A percentile compares a stretch with the other conserved stretches of the same genome.
These are phyloP conservation scores for Penicillium samsonianum DNA, from an alignment of 495 filamentous ascomycete species.

Conservation along the genomic window DNA sequence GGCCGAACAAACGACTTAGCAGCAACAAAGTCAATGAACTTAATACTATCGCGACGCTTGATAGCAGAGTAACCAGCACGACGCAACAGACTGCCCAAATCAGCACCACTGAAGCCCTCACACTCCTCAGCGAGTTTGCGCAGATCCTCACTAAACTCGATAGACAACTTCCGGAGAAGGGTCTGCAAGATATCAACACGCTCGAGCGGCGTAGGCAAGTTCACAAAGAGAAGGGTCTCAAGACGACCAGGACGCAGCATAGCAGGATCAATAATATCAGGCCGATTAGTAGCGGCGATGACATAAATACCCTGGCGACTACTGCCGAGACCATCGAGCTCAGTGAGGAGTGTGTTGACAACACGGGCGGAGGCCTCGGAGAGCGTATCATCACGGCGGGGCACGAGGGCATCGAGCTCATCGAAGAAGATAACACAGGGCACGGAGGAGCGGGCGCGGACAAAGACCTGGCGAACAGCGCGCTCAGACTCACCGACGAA, in stretches of 20 bases:
- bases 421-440: conserved; percentile 98
- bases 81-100: conserved; percentile 75
- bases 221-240: conserved; percentile 87
- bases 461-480: conserved; percentile 89
- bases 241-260: conserved; percentile 92
- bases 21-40: conserved; percentile 72
- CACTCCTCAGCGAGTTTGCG: conserved; percentile 68
- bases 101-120: conserved; percentile 87
- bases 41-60: conserved; percentile 60
- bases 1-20: conserved; percentile 72
- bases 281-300: conserved; percentile 90
- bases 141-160: conserved; percentile 47
- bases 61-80: conserved; percentile 78
- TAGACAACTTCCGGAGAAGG: conserved; percentile 65
- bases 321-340: conserved; percentile 80
- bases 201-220: conserved; percentile 76
- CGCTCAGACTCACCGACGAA: conserved; percentile 95
- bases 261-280: conserved; percentile 94
- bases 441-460: conserved; percentile 78
- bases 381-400: conserved; percentile 75
- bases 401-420: conserved; percentile 90
- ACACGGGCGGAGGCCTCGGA: conserved; percentile 84
- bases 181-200: conserved; percentile 84
- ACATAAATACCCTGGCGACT: conserved; percentile 88
- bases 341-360: conserved; percentile 95